Evolutionary conservation across 805 yeast genomes (phyloP).

Genomic region (Sungouiozyma intestinalis): DNA sequence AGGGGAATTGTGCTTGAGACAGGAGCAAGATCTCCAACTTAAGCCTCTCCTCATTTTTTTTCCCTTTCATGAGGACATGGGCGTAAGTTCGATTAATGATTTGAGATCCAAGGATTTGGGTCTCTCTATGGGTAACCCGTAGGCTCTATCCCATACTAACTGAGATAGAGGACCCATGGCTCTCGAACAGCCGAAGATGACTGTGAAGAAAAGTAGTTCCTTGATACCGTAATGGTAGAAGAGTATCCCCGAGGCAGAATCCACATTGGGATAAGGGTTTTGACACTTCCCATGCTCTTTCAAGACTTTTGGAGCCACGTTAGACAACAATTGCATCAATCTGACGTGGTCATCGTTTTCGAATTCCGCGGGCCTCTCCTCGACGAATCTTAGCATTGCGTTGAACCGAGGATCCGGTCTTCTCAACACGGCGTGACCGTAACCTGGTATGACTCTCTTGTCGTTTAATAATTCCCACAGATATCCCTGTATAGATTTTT

Average conservation of each 20-base stretch:
- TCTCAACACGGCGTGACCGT: slow-evolving; percentile 81
- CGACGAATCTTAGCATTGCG: slow-evolving; percentile 63
- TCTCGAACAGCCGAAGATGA: slow-evolving; percentile 73
- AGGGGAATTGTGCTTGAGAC: too few species aligned
- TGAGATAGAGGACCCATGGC: slow-evolving; percentile 73
- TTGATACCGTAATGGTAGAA: slow-evolving; percentile 72
- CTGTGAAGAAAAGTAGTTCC: slow-evolving; percentile 68
- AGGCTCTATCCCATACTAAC: slow-evolving; percentile 66
- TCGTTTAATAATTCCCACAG: slow-evolving; percentile 62
- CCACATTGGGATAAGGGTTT: slow-evolving; percentile 82
- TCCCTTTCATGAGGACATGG: background rate
- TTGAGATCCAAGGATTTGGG: slow-evolving; percentile 41
- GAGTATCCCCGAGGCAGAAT: slow-evolving; percentile 67
- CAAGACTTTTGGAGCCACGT: slow-evolving; percentile 66
- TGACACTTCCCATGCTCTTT: slow-evolving; percentile 74
- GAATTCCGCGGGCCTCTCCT: slow-evolving; percentile 41
- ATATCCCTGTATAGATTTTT: slow-evolving; percentile 48
- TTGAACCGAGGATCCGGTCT: slow-evolving; percentile 74
- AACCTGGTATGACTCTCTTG: slow-evolving; percentile 78
- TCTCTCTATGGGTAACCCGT: slow-evolving; percentile 73
- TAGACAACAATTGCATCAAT: slow-evolving; percentile 54
- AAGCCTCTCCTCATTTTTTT: too few species aligned
- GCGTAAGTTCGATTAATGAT: slow-evolving; percentile 7
- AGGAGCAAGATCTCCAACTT: too few species aligned
- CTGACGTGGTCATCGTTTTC: slow-evolving; percentile 53